Conservation (phyloP, 1,139 yeast species). For the Geotrichum phurueaensis region DNA sequence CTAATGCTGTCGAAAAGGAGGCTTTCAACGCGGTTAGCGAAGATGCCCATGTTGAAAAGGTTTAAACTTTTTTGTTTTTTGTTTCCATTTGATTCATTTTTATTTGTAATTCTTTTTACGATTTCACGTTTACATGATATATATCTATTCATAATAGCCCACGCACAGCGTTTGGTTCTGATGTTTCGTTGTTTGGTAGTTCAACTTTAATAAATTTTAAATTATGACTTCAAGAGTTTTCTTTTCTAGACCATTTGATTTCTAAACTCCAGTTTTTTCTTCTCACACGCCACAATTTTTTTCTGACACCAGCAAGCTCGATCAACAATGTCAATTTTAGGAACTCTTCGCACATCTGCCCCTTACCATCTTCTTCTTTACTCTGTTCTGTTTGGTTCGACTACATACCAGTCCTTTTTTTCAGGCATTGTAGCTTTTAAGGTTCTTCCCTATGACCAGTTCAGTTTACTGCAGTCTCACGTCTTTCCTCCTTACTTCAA, state of each 20-base stretch:
- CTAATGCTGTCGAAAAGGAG: conserved; percentile 12
- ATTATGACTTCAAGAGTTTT: not conserved
- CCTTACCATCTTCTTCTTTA: conserved; percentile 37
- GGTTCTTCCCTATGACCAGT: conserved; percentile 67
- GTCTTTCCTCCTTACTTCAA: conserved; percentile 79
- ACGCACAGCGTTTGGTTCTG: not conserved
- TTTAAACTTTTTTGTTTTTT: not conserved
- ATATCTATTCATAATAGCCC: not conserved
- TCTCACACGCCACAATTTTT: not conserved
- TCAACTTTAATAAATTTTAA: not conserved
- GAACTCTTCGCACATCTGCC: conserved; percentile 28
- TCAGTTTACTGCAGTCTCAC: conserved; percentile 66
- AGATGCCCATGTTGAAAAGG: conserved; percentile 1
- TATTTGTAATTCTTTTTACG: not conserved
- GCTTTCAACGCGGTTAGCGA: not conserved
- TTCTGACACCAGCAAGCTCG: not conserved
- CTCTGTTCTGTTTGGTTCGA: conserved; percentile 59
- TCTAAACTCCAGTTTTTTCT: not conserved
- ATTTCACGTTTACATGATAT: not conserved
- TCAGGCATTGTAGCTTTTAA: conserved; percentile 83
- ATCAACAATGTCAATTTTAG: conserved; percentile 19
- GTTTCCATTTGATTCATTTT: not conserved
- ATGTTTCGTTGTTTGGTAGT: not conserved
- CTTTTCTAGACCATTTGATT: not conserved
- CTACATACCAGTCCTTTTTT: conserved; percentile 77